phyloP scores from a whole-genome alignment of 352 stramenopile genomes.

The Globisporangium radiosum region DNA sequence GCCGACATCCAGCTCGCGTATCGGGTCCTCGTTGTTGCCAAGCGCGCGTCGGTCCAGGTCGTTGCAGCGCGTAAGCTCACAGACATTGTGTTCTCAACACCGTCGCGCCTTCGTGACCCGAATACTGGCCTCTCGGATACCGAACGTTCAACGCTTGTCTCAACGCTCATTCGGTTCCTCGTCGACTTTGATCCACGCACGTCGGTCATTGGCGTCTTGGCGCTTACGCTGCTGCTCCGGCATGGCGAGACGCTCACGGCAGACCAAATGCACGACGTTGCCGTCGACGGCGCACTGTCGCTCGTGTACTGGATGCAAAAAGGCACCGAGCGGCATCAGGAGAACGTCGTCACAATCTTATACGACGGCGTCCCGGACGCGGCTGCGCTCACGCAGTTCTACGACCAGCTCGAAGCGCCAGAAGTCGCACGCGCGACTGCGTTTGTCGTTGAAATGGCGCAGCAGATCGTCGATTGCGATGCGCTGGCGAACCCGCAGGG shows the following conservation, averaged over 20 bases:
- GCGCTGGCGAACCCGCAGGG: conserved; percentile 38
- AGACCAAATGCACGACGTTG: conserved; percentile 68
- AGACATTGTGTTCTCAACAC: conserved; percentile 64
- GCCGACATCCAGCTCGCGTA: conserved; percentile 56
- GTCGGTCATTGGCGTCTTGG: conserved; percentile 66
- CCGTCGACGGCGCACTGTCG: conserved; percentile 57
- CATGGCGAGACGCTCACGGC: conserved; percentile 45
- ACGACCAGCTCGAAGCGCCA: conserved; percentile 43
- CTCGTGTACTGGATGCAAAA: conserved; percentile 84
- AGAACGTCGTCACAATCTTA: conserved; percentile 71
- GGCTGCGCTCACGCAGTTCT: conserved; percentile 41
- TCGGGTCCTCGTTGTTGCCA: conserved; percentile 45
- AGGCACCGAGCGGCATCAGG: conserved; percentile 72
- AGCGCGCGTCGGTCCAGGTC: conserved; percentile 51
- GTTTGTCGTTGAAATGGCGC: conserved; percentile 59
- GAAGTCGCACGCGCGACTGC: conserved; percentile 43
- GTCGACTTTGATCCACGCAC: conserved; percentile 63
- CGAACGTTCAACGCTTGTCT: conserved; percentile 57
- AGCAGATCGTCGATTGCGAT: conserved; percentile 68
- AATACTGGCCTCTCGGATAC: conserved; percentile 29
- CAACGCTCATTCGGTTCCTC: conserved; percentile 66
- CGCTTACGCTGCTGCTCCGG: conserved; percentile 56
- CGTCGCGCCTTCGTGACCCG: conserved; percentile 51
- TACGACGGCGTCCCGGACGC: conserved; percentile 53
- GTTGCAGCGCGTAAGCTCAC: conserved; percentile 67